phyloP scores from a whole-genome alignment of 495 filamentous ascomycete genomes.

The Podospora pseudopauciseta region DNA sequence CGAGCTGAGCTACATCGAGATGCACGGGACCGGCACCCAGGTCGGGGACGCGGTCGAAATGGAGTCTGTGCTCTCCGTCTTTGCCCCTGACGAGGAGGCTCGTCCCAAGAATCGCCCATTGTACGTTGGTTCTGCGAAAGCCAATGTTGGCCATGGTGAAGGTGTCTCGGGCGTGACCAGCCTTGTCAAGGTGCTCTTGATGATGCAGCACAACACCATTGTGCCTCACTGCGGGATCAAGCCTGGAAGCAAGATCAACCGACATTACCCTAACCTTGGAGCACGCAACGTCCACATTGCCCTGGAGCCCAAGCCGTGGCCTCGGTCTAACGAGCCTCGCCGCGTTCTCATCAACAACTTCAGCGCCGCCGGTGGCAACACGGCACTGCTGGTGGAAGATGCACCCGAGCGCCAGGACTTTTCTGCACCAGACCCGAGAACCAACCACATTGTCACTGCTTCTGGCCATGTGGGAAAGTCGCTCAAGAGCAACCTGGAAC shows the following conservation, averaged over 20 bases:
- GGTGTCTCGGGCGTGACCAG: slow-evolving; percentile 74
- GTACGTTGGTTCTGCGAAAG: slow-evolving; percentile 73
- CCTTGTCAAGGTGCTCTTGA: slow-evolving; percentile 75
- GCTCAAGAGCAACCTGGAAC: slow-evolving; percentile 44
- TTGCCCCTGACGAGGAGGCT: slow-evolving; percentile 56
- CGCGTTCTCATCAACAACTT: slow-evolving; percentile 61
- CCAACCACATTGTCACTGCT: slow-evolving; percentile 47
- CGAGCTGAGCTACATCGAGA: slow-evolving; percentile 71
- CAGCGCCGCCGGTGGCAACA: slow-evolving; percentile 61
- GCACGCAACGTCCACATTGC: slow-evolving; percentile 66
- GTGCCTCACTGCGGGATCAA: slow-evolving; percentile 81
- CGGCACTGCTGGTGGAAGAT: slow-evolving; percentile 58
- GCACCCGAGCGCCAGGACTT: slow-evolving; percentile 27
- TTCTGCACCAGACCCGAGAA: slow-evolving; percentile 40
- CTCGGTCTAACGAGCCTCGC: slow-evolving; percentile 51
- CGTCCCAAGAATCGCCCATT: slow-evolving; percentile 61
- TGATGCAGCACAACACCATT: slow-evolving; percentile 75
- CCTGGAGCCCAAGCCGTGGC: slow-evolving; percentile 54
- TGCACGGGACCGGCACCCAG: slow-evolving; percentile 83
- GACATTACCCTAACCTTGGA: slow-evolving; percentile 65
- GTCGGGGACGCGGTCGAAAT: slow-evolving; percentile 74
- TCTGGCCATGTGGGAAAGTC: slow-evolving; percentile 50
- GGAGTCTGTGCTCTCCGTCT: slow-evolving; percentile 66
- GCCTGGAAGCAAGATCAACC: slow-evolving; percentile 58
- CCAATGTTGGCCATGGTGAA: slow-evolving; percentile 83